Evolutionary conservation across 257 asterid species (phyloP).

Genomic region (Oldenlandia corymbosa): DNA sequence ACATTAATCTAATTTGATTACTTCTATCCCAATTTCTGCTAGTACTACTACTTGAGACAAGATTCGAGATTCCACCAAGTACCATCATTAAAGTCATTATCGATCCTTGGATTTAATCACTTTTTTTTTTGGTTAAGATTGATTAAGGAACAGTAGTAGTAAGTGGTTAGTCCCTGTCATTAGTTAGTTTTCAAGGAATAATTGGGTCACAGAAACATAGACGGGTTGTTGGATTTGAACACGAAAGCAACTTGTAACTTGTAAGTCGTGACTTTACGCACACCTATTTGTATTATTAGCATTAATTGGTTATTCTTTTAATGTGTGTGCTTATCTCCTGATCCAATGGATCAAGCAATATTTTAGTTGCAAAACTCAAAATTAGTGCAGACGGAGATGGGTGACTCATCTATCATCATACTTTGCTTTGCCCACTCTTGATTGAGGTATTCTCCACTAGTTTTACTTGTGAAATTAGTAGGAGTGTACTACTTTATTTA

Average conservation of each 20-base stretch:
- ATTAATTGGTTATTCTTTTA: not conserved
- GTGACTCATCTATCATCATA: slow-evolving; percentile 2
- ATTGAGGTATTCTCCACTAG: no score
- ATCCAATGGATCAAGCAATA: slow-evolving; percentile 8
- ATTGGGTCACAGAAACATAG: slow-evolving; percentile 23
- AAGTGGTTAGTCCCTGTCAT: slow-evolving; percentile 56
- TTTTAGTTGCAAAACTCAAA: not conserved
- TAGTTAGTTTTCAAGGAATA: slow-evolving; percentile 14
- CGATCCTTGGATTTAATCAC: no score
- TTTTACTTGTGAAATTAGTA: no score
- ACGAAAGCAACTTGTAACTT: slow-evolving; percentile 13
- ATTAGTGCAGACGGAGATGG: not conserved
- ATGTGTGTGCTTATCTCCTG: slow-evolving; percentile 13
- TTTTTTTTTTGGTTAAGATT: no score
- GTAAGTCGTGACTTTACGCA: slow-evolving; percentile 8
- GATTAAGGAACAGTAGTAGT: no score
- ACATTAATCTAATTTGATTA: no score
- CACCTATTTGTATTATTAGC: not conserved
- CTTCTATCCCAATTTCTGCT: no score
- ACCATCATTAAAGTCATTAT: slow-evolving; percentile 48
- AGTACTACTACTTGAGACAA: no score
- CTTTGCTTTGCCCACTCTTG: not conserved
- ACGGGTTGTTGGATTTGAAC: slow-evolving; percentile 15
- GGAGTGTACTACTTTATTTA: no score
- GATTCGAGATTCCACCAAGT: slow-evolving; percentile 16